Evolutionary conservation across 2,329 filamentous ascomycete species (phyloP).

Genomic region (Penicillium sp.): DNA sequence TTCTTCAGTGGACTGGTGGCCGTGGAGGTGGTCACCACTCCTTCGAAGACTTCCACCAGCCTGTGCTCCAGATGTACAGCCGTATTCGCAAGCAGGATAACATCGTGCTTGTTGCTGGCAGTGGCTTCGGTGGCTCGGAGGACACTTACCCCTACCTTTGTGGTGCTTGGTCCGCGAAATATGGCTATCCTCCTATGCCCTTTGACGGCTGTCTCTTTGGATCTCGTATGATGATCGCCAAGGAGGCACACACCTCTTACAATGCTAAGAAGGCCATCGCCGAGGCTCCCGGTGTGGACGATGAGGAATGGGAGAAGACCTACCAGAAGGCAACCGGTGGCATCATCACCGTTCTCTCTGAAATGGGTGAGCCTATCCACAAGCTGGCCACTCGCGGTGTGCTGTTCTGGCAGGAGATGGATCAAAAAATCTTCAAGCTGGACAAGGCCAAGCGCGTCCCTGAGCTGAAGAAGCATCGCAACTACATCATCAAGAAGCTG

Average conservation of each 20-base stretch:
- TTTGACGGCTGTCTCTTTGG: conserved; percentile 90
- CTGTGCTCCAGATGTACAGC: conserved; percentile 85
- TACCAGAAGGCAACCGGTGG: conserved; percentile 89
- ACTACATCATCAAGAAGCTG: conserved; percentile 91
- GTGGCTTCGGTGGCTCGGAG: conserved; percentile 83
- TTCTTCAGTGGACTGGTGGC: conserved; percentile 92
- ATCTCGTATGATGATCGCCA: conserved; percentile 90
- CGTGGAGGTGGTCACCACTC: conserved; percentile 93
- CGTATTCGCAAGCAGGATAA: conserved; percentile 82
- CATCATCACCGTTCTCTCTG: conserved; percentile 92
- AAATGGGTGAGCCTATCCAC: conserved; percentile 99
- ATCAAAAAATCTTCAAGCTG: conserved; percentile 93
- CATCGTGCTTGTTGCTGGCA: conserved; percentile 83
- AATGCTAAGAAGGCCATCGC: conserved; percentile 87
- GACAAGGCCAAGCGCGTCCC: conserved; percentile 90
- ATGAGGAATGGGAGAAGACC: conserved; percentile 83
- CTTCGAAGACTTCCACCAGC: conserved; percentile 91
- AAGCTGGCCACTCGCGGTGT: conserved; percentile 97
- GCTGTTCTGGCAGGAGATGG: conserved; percentile 97
- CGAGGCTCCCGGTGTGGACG: conserved; percentile 76
- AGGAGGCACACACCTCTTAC: conserved; percentile 84
- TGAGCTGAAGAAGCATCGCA: conserved; percentile 81
- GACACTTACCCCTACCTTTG: conserved; percentile 92
- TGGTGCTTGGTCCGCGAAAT: conserved; percentile 80
- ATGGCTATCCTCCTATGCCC: conserved; percentile 86